Base-by-base conservation (phyloP, 805 yeast species). In the Diddensiella transvaalensis region DNA sequence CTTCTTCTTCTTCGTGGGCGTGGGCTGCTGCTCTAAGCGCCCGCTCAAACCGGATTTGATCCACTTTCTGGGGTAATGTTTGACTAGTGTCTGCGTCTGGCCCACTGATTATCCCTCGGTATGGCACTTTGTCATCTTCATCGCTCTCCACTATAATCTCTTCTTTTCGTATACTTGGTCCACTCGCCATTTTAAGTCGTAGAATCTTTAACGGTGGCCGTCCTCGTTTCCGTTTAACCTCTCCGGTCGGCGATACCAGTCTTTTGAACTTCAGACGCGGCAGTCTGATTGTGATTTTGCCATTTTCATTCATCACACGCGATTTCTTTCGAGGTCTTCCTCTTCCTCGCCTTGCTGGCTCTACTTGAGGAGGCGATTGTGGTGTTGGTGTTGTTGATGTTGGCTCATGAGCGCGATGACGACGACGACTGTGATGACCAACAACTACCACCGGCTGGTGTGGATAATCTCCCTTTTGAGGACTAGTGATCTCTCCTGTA, bases 81-180 rank as follows among this genome's bases (percentile, higher is more conserved):
- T 72, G 68, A 44, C 70, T 69, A 1, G 87, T 84, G 23, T 73
- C 75, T 30, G 83, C 80, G 39, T 83, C 80, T 18, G 77, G 74
- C 55, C 77, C 77, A 17, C 73, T 64, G 17, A 85, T 65, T 0
- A 85, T 75, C 0, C 93, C 93, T 43, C 83, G 68, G 55, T 77
- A 85, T 0, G 95, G 93, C 23, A 80, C 59, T 47, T 82, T 84
- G 40, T 52, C 56, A 6, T 17, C 38, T 17, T 45, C 36, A 23
- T 52, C 56, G 15, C 48, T 52, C 2, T 47, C 45, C 17, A 42
- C 47, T 19, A 47, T 51, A 5, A 49, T 43, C 17, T 43, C 56
- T 19, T 26, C 48, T 3, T 24, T 19, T 21, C 19, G 21, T 10
- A 40, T 30, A 21, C 22, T 13, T n/a, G 39, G 15, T 8, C 42